phyloP scores from a whole-genome alignment of 306 rosid genomes.

The Malus orientalis region DNA sequence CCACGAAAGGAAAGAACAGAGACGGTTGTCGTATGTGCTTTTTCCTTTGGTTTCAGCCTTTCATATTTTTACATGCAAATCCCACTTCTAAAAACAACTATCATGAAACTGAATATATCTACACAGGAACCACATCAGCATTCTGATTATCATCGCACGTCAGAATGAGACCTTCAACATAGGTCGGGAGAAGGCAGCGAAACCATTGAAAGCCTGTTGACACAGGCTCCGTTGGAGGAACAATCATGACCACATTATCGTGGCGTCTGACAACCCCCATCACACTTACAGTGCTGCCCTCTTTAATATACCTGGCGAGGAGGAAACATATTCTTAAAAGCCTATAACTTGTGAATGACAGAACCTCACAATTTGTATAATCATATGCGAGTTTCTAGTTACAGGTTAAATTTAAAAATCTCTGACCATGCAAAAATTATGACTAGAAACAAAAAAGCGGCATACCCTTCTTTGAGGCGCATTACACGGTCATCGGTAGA shows the following conservation, averaged over 20 bases:
- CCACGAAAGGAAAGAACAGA: constrained; percentile 24
- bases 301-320: constrained; percentile 68
- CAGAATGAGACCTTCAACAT: constrained; percentile 72
- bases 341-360: background rate
- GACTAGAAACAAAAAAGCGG: background rate
- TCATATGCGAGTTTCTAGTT: background rate
- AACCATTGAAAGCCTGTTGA: constrained; percentile 87
- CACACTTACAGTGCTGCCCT: constrained; percentile 94
- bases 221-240: constrained; percentile 68
- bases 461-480: constrained; percentile 99
- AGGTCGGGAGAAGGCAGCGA: constrained; percentile 81
- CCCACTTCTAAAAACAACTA: constrained; percentile 14
- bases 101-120: constrained; percentile 17
- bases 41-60: constrained; percentile 21
- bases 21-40: constrained; percentile 3
- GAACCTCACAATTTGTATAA: background rate
- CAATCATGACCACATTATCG: constrained; percentile 87
- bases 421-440: background rate
- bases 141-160: constrained; percentile 77
- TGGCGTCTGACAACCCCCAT: constrained; percentile 93
- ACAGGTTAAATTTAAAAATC: background rate
- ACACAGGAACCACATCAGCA: constrained; percentile 80
- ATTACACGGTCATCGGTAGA: constrained; percentile 67
- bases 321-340: constrained; percentile 11
- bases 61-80: constrained; percentile 24